phyloP scores from a whole-genome alignment of 148 eudicot species.

The Dysphania ambrosioides region DNA sequence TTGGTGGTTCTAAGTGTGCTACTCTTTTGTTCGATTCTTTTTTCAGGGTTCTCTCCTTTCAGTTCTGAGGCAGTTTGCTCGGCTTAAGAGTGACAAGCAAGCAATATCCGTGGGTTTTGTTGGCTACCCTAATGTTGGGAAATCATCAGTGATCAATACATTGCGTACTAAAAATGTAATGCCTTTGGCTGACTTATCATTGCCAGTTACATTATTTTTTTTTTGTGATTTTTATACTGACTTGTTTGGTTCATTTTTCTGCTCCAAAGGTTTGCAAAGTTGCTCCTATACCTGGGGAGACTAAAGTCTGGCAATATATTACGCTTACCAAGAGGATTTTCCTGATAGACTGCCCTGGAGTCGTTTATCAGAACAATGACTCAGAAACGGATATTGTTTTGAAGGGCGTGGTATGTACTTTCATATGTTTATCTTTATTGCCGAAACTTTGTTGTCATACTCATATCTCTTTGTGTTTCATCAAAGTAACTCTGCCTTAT shows the following conservation, averaged over 20 bases:
- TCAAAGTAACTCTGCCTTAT: background rate
- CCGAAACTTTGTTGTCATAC: background rate
- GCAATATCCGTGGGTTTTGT: slow-evolving; percentile 93
- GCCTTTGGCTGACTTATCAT: background rate
- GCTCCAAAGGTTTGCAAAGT: slow-evolving; percentile 75
- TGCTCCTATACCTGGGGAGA: slow-evolving; percentile 98
- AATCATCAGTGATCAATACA: slow-evolving; percentile 90
- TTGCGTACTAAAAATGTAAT: slow-evolving; percentile 82
- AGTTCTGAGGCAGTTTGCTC: slow-evolving; percentile 79
- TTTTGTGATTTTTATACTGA: background rate
- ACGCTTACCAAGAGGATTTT: slow-evolving; percentile 87
- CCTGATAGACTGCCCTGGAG: slow-evolving; percentile 94
- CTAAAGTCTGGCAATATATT: slow-evolving; percentile 93
- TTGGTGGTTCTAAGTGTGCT: background rate
- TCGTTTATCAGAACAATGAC: slow-evolving; percentile 72
- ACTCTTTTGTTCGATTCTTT: background rate
- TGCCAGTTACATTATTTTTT: background rate
- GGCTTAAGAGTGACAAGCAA: slow-evolving; percentile 80
- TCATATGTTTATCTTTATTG: background rate
- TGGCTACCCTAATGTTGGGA: slow-evolving; percentile 97
- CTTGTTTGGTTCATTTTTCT: background rate
- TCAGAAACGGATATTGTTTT: slow-evolving; percentile 86
- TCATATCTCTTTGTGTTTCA: background rate
- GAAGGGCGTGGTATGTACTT: slow-evolving; percentile 94
- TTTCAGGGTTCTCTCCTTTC: slow-evolving; percentile 85